Percentiles rank a stretch among this genome's conserved stretches.
Evolutionary conservation across 2,329 filamentous ascomycete species (phyloP).

Genomic region (Epichloe brachyelytri): DNA sequence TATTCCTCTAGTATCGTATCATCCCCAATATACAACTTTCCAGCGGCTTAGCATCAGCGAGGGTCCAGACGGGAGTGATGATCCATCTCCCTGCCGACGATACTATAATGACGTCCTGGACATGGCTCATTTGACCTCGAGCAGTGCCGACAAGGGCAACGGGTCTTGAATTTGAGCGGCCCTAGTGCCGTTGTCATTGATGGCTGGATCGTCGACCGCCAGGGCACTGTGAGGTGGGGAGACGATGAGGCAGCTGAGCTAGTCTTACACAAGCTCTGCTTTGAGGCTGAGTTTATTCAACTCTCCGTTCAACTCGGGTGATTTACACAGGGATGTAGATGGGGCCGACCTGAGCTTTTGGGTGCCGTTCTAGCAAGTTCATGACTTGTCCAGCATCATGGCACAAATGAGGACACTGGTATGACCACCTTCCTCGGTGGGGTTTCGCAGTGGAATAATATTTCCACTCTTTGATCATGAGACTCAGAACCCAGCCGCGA

Average conservation of each 20-base stretch:
- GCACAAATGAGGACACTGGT: no score
- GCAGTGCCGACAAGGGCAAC: background rate
- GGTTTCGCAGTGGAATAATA: no score
- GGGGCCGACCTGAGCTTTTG: background rate
- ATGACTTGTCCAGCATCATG: no score
- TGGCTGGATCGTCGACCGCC: background rate
- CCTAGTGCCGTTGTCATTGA: background rate
- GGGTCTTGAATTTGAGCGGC: background rate
- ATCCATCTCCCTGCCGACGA: no score
- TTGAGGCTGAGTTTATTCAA: background rate
- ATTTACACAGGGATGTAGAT: background rate
- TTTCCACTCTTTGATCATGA: no score
- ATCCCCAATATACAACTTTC: background rate
- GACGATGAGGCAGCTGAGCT: background rate
- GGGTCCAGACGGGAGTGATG: no score
- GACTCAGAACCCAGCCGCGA: no score
- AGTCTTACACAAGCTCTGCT: background rate
- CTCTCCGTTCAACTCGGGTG: background rate
- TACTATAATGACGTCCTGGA: no score
- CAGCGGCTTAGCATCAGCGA: no score
- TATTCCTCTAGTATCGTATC: background rate
- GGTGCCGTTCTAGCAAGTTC: no score
- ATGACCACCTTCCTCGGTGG: no score
- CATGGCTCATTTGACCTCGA: no score
- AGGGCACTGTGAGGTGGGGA: background rate